Evolutionary conservation across 2,329 filamentous ascomycete species (phyloP).

Genomic region (Cercospora janseana): DNA sequence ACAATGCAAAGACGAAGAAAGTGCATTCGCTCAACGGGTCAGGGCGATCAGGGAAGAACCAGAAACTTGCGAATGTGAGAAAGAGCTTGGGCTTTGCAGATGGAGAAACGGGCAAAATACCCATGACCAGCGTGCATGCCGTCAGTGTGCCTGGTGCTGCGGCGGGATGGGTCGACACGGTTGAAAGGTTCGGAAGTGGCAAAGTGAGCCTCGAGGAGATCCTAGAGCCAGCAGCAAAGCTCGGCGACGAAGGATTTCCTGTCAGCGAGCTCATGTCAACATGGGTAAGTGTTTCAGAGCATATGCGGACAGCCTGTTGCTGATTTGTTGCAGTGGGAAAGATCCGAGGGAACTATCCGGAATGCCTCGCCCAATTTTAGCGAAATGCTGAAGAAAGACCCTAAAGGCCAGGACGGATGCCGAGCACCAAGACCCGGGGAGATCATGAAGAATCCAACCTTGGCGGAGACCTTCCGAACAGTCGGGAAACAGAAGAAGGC

Average conservation of each 20-base stretch:
- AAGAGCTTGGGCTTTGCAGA: slow-evolving; percentile 65
- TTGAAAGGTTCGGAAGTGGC: slow-evolving; percentile 86
- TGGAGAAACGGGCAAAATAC: slow-evolving; percentile 60
- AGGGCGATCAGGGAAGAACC: slow-evolving; percentile 71
- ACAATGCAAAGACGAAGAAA: slow-evolving; percentile 76
- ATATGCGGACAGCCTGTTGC: background rate
- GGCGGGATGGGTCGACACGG: slow-evolving; percentile 87
- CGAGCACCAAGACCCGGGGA: slow-evolving; percentile 78
- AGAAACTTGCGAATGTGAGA: slow-evolving; percentile 67
- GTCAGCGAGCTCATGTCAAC: slow-evolving; percentile 75
- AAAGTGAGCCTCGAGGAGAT: slow-evolving; percentile 75
- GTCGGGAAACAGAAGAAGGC: slow-evolving; percentile 78
- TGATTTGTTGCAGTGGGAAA: slow-evolving; percentile 62
- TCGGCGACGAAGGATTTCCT: slow-evolving; percentile 86
- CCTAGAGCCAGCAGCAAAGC: slow-evolving; percentile 74
- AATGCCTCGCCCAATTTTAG: slow-evolving; percentile 77
- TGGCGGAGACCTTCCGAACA: slow-evolving; percentile 77
- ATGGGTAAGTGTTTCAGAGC: slow-evolving; percentile 56
- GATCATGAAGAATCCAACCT: slow-evolving; percentile 78
- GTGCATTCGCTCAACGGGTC: slow-evolving; percentile 89
- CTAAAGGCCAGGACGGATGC: slow-evolving; percentile 64
- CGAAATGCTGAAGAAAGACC: slow-evolving; percentile 83
- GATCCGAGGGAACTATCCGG: slow-evolving; percentile 62
- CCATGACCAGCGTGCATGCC: slow-evolving; percentile 72
- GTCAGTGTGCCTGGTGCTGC: slow-evolving; percentile 87